Evolutionary conservation across 306 rosid species (phyloP).

Genomic region (Cyclanthera cordifolia): DNA sequence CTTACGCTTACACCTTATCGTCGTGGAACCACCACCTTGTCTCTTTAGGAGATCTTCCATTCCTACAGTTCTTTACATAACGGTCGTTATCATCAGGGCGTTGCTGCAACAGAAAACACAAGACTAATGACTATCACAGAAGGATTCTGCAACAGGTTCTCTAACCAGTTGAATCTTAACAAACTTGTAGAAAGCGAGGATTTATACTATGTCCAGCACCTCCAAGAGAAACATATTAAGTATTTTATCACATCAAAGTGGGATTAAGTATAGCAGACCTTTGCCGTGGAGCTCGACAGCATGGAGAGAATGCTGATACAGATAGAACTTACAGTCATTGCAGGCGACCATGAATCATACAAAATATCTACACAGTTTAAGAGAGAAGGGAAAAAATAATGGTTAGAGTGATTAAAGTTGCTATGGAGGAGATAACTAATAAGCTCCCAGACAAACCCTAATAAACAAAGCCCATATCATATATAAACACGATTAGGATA

Average conservation of each 20-base stretch:
- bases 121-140: not conserved
- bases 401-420: conserved; percentile 29
- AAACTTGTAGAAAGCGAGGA: not conserved
- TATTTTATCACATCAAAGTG: not conserved
- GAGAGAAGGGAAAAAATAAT: conserved; percentile 12
- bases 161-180: not conserved
- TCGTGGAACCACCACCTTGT: conserved; percentile 99
- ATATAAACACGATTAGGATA: not conserved
- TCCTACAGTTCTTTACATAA: conserved; percentile 96
- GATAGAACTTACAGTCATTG: conserved; percentile 99
- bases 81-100: conserved; percentile 98
- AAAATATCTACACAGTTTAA: conserved; percentile 67
- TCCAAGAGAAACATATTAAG: not conserved
- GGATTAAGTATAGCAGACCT: conserved; percentile 43
- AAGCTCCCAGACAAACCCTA: conserved; percentile 1
- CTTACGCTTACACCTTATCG: conserved; percentile 58
- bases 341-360: conserved; percentile 99
- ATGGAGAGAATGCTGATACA: conserved; percentile 99
- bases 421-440: not conserved
- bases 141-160: not conserved
- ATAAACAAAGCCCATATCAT: not conserved
- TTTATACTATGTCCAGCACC: not conserved
- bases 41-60: conserved; percentile 97
- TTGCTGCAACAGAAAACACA: conserved; percentile 57
- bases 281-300: conserved; percentile 92